These are phyloP conservation scores for Penstemon barbatus DNA, from an alignment of 257 asterid species.

Conservation along the genomic window DNA sequence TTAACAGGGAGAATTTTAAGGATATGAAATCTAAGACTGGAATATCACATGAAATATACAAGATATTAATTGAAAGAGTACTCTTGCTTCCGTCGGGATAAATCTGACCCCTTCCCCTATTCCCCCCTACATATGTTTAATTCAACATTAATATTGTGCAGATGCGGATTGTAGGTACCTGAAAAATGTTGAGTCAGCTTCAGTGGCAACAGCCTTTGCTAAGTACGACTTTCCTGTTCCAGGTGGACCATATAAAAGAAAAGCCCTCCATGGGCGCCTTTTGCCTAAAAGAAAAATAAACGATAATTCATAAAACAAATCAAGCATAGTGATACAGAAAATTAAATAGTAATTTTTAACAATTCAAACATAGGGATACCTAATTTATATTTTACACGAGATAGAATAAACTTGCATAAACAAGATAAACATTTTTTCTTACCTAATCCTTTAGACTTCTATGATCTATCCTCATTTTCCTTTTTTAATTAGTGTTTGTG, in stretches of 20 bases:
- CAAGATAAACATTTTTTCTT: not conserved
- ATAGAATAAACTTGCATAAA: not conserved
- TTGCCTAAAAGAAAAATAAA: conserved; percentile 40
- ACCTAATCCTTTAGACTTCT: not conserved
- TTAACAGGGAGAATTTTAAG: not conserved
- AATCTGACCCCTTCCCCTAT: too few relatives aligned
- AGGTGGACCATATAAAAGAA: conserved; percentile 62
- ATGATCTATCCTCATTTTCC: not conserved
- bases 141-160: not conserved
- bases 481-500: not conserved
- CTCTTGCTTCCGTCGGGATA: too few relatives aligned
- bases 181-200: conserved; percentile 61
- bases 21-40: not conserved
- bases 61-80: not conserved
- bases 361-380: too few relatives aligned
- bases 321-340: not conserved
- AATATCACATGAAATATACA: not conserved
- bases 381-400: not conserved
- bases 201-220: conserved; percentile 70
- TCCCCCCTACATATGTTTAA: too few relatives aligned
- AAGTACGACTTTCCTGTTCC: conserved; percentile 68
- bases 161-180: conserved; percentile 34
- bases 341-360: not conserved
- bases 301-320: conserved; percentile 11
- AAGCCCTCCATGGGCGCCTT: conserved; percentile 68